These are phyloP conservation scores for Fusarium coffeatum DNA, from an alignment of 2,329 filamentous ascomycete genomes.

Conservation along the genomic window DNA sequence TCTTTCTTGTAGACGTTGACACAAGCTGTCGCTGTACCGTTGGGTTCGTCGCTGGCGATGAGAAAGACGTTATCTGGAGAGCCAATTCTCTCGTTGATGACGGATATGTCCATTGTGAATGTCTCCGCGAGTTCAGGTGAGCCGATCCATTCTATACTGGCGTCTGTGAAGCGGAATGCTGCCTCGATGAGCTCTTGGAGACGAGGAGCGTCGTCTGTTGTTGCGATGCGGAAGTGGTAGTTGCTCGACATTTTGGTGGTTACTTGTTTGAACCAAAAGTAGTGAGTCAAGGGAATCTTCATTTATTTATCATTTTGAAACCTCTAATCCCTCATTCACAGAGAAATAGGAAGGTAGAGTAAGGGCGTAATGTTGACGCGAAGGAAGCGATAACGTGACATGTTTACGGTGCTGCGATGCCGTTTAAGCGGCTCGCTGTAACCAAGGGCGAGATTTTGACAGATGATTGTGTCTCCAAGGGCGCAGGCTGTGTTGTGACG, in stretches of 20 bases:
- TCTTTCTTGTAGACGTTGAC: constrained; percentile 46
- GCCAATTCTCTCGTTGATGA: constrained; percentile 65
- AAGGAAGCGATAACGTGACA: constrained; percentile 5
- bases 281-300: background rate
- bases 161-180: constrained; percentile 56
- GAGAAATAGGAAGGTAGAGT: constrained; percentile 15
- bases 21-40: constrained; percentile 43
- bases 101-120: constrained; percentile 76
- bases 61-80: constrained; percentile 47
- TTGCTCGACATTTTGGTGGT: background rate
- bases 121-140: constrained; percentile 70
- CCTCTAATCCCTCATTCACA: constrained; percentile 21
- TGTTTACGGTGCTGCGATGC: background rate
- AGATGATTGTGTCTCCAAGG: background rate
- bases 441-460: background rate
- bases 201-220: constrained; percentile 49
- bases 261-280: background rate
- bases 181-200: constrained; percentile 54
- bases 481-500: background rate
- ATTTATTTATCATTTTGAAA: background rate
- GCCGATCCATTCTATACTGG: constrained; percentile 49
- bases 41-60: constrained; percentile 39
- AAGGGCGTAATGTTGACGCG: constrained; percentile 21
- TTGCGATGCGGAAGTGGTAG: constrained; percentile 54
- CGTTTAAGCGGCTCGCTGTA: background rate